These are phyloP conservation scores for Curvularia eragrostidis DNA, from an alignment of 2,329 filamentous ascomycete genomes.

Conservation along the genomic window DNA sequence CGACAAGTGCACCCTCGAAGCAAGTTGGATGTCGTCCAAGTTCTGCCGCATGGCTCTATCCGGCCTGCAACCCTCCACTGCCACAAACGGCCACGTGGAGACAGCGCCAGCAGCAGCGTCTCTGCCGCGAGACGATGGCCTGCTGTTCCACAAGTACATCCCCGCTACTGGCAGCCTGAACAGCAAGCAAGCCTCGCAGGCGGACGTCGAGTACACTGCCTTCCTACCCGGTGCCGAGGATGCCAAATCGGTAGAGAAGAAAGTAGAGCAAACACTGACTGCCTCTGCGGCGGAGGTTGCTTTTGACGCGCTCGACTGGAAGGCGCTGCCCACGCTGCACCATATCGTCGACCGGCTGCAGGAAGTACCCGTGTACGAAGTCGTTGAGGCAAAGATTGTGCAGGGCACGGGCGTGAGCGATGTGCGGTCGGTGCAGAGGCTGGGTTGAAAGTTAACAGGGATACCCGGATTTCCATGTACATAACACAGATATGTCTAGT, in stretches of 20 bases:
- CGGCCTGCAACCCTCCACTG: constrained; percentile 22
- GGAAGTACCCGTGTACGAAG: constrained; percentile 64
- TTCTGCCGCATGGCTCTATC: constrained; percentile 44
- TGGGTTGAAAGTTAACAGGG: not conserved
- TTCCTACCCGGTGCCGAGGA: constrained; percentile 49
- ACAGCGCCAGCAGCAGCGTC: not conserved
- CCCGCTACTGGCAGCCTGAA: constrained; percentile 57
- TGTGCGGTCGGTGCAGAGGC: constrained; percentile 44
- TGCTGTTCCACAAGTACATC: constrained; percentile 65
- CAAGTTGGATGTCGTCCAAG: constrained; percentile 48
- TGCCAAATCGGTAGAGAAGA: constrained; percentile 41
- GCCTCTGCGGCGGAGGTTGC: constrained; percentile 55
- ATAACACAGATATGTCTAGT: not conserved
- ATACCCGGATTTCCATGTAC: not conserved
- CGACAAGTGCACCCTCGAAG: constrained; percentile 50
- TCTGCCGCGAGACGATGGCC: constrained; percentile 52
- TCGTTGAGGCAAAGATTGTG: constrained; percentile 63
- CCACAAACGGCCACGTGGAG: too few species aligned
- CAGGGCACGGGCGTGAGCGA: constrained; percentile 62
- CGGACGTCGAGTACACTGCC: constrained; percentile 63
- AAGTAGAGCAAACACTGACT: constrained; percentile 45
- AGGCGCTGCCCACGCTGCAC: constrained; percentile 66
- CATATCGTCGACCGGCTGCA: constrained; percentile 61
- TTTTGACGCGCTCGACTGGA: constrained; percentile 60
- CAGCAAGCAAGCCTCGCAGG: constrained; percentile 53